A percentile compares a stretch with the other conserved stretches of the same genome.
Evolutionary conservation across 2,329 filamentous ascomycete genomes (phyloP).

Genomic region (Coleophoma crateriformis): DNA sequence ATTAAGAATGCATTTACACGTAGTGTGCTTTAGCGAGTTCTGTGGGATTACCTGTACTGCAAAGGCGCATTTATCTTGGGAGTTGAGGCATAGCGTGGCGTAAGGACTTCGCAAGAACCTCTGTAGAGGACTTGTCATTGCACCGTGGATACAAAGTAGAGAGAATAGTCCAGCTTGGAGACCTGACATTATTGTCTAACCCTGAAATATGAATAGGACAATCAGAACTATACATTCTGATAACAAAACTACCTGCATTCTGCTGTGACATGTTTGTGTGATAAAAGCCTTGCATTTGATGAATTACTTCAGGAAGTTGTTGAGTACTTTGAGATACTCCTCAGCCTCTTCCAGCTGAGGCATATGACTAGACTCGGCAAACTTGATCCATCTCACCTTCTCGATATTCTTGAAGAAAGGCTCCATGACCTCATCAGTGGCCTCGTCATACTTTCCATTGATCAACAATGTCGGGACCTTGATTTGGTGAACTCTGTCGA

Average conservation of each 20-base stretch:
- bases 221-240: no score
- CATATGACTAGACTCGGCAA: slow-evolving; percentile 21
- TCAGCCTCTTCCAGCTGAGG: slow-evolving; percentile 32
- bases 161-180: no score
- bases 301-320: slow-evolving; percentile 20
- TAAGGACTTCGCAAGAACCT: no score
- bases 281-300: not conserved
- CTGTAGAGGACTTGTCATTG: no score
- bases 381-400: slow-evolving; percentile 33
- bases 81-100: no score
- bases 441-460: slow-evolving; percentile 34
- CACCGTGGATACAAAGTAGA: no score
- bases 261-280: no score
- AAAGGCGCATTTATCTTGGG: no score
- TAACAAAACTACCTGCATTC: no score
- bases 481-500: slow-evolving; percentile 29
- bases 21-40: not conserved
- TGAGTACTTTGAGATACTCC: slow-evolving; percentile 27
- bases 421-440: slow-evolving; percentile 23
- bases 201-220: no score
- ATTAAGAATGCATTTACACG: not conserved
- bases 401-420: slow-evolving; percentile 30
- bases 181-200: no score
- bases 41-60: no score
- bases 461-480: slow-evolving; percentile 32